These are phyloP conservation scores for Penicillium silybi DNA, from an alignment of 495 filamentous ascomycete genomes.

Conservation along the genomic window DNA sequence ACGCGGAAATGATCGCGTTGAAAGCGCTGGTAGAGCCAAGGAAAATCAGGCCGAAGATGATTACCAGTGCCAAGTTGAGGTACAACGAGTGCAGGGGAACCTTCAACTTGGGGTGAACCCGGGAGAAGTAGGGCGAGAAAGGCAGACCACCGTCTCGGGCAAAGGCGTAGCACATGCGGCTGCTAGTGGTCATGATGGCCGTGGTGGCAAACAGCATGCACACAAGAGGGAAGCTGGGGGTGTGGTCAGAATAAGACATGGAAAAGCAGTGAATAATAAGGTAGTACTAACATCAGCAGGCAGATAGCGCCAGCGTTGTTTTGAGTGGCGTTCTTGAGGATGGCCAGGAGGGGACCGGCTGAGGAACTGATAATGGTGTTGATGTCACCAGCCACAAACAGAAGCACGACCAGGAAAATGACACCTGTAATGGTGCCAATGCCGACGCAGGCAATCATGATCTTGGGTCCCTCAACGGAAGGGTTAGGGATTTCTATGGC, in stretches of 20 bases:
- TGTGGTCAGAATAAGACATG: constrained; percentile 3
- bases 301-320: constrained; percentile 64
- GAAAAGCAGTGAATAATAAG: background rate
- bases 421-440: constrained; percentile 68
- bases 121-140: constrained; percentile 58
- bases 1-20: constrained; percentile 65
- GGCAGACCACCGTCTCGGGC: constrained; percentile 69
- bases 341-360: constrained; percentile 64
- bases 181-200: constrained; percentile 72
- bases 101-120: constrained; percentile 58
- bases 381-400: constrained; percentile 60
- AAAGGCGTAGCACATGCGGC: constrained; percentile 75
- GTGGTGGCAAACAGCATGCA: constrained; percentile 70
- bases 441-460: constrained; percentile 67
- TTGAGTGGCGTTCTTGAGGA: constrained; percentile 64
- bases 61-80: constrained; percentile 59
- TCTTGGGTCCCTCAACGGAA: constrained; percentile 60
- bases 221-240: constrained; percentile 58
- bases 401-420: constrained; percentile 61
- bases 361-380: constrained; percentile 56
- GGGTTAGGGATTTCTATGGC: constrained; percentile 64
- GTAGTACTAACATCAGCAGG: constrained; percentile 53
- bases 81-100: constrained; percentile 68
- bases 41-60: constrained; percentile 71
- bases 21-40: constrained; percentile 64